Evolutionary conservation across 176 grass and related monocot genomes (phyloP).

Genomic region (Bolboschoenus planiculmis): DNA sequence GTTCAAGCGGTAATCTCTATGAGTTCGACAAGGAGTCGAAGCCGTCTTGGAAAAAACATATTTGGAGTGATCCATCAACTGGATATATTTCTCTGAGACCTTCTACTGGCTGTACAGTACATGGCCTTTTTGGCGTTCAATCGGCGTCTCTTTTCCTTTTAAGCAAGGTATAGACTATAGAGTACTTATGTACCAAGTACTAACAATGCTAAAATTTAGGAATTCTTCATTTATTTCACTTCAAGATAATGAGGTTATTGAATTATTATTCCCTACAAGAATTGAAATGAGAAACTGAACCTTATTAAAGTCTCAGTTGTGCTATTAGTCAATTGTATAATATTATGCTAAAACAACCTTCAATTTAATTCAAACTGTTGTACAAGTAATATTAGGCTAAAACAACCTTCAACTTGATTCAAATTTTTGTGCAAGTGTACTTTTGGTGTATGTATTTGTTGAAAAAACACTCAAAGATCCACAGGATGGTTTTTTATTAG

Average conservation of each 20-base stretch:
- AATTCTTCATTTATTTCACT: background rate
- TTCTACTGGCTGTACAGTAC: constrained; percentile 55
- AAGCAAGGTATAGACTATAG: constrained; percentile 77
- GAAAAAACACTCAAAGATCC: constrained; percentile 66
- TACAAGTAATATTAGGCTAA: background rate
- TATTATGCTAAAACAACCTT: background rate
- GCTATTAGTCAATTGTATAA: background rate
- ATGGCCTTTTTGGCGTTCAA: constrained; percentile 56
- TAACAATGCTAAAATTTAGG: background rate
- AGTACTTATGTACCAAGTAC: background rate
- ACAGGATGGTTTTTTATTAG: constrained; percentile 97
- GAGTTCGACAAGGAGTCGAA: constrained; percentile 85
- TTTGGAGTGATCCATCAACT: constrained; percentile 55
- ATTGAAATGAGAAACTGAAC: background rate
- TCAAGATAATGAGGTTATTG: background rate
- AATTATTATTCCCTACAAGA: background rate
- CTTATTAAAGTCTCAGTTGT: background rate
- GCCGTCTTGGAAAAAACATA: constrained; percentile 94
- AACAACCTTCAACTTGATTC: background rate
- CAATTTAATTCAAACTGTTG: background rate
- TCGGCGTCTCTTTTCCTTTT: constrained; percentile 92
- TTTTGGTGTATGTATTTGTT: constrained; percentile 28
- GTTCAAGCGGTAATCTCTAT: constrained; percentile 77
- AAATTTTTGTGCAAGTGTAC: background rate
- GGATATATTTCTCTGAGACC: constrained; percentile 52